These are phyloP conservation scores for Penicillium sp. DNA, from an alignment of 2,329 filamentous ascomycete species.

Conservation along the genomic window DNA sequence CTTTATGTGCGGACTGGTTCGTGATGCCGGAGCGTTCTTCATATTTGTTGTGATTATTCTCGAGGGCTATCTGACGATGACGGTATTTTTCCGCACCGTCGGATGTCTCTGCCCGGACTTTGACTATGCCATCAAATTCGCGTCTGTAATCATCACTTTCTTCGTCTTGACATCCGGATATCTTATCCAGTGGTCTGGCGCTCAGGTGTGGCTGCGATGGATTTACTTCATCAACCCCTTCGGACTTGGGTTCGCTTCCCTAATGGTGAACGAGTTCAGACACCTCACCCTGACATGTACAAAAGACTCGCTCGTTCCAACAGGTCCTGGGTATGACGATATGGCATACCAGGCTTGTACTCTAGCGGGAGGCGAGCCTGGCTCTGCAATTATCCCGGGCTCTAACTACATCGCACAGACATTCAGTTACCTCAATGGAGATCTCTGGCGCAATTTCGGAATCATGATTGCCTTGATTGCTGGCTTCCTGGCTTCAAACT, in stretches of 20 bases:
- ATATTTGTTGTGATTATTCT: conserved; percentile 72
- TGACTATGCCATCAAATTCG: conserved; percentile 80
- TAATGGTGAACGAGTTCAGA: conserved; percentile 88
- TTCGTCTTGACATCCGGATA: conserved; percentile 81
- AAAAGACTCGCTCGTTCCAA: conserved; percentile 66
- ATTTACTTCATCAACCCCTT: conserved; percentile 75
- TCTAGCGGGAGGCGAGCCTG: conserved; percentile 67
- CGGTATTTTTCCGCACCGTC: conserved; percentile 72
- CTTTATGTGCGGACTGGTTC: conserved; percentile 69
- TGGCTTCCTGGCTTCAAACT: conserved; percentile 39
- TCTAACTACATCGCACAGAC: conserved; percentile 65
- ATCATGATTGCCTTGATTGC: conserved; percentile 40
- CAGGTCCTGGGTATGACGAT: conserved; percentile 66
- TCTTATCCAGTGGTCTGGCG: conserved; percentile 73
- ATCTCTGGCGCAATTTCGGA: conserved; percentile 66
- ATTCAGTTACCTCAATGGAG: conserved; percentile 64
- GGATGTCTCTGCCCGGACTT: conserved; percentile 77
- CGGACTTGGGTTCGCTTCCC: conserved; percentile 69
- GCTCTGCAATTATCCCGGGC: conserved; percentile 64
- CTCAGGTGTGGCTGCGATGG: conserved; percentile 77
- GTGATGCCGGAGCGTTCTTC: conserved; percentile 75
- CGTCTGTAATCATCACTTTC: conserved; percentile 75
- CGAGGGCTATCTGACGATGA: conserved; percentile 69
- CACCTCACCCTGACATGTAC: conserved; percentile 68
- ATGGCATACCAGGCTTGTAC: conserved; percentile 79